Base-by-base conservation (phyloP, 495 filamentous ascomycete genomes). In the Pyrenula massariospora region DNA sequence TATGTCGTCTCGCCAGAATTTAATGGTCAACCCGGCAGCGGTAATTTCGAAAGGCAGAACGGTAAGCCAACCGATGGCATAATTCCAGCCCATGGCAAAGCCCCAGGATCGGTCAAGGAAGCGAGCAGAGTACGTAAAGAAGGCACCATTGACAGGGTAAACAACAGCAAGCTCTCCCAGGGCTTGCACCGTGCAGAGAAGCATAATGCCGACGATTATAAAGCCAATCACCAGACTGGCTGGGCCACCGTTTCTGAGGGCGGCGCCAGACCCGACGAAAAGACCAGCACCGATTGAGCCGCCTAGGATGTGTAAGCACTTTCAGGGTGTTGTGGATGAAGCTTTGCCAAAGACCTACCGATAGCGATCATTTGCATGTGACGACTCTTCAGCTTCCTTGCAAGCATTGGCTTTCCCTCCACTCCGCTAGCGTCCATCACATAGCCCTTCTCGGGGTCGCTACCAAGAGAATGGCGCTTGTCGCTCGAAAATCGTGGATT, bases 331-430 rank as follows among this genome's bases (percentile, higher is more conserved):
- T n/a, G n/a, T n/a, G n/a, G n/a, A n/a, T n/a, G n/a, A n/a, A n/a
- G n/a, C n/a, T n/a, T n/a, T n/a, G n/a, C 31, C 8, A 8, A 42
- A 42, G 5, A 8, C 31, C 31, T 65, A 78, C 83, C 84, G 60
- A 89, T 84, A 53, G 85, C 85, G 67, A 88, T 86, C 81, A 89
- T 86, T 57, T 88, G 84, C 76, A 87, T 80, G 61, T 89, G 85
- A 24, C 84, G 76, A 49, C 70, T 67, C 60, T 79, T 71, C 47
- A 83, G 60, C 49, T 70, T 69, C 31, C 75, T 63, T 36, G 68
- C 63, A 15, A 78, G 65, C 52, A 48, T 5, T 15, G 31, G 31
- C 31, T 42, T 42, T 5, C 31, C 31, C 31, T 42, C 31, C 8
- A 42, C 31, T 5, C 31, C 31, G 15, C 31, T 42, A 8, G 31